phyloP scores from a whole-genome alignment of 306 rosid species.

The Prunus kanzakura region DNA sequence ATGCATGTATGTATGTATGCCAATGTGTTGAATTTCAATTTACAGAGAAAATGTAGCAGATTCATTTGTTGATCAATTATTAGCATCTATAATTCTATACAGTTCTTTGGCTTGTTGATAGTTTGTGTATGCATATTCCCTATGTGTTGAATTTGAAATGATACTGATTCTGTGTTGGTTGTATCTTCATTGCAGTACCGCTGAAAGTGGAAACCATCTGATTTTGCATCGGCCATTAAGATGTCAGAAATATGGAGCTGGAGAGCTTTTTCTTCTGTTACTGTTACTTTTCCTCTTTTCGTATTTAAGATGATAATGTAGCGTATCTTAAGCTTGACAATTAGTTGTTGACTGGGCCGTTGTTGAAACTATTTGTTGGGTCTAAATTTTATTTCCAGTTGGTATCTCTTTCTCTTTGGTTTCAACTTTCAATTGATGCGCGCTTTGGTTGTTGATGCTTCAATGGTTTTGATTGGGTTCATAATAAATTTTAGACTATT shows the following conservation, averaged over 20 bases:
- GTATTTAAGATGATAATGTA: background rate
- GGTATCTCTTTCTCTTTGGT: background rate
- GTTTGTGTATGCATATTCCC: background rate
- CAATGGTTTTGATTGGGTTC: background rate
- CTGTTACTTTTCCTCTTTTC: background rate
- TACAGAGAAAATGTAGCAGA: background rate
- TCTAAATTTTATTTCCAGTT: background rate
- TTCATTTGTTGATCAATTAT: background rate
- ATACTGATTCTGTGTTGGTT: background rate
- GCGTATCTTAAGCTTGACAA: background rate
- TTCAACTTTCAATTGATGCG: background rate
- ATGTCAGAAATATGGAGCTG: constrained; percentile 9
- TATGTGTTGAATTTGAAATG: background rate
- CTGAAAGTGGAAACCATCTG: background rate
- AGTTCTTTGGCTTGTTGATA: background rate
- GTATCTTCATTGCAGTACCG: constrained; percentile 28
- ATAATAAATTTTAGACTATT: too few species aligned
- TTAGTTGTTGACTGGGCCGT: background rate
- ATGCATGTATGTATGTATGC: too few species aligned
- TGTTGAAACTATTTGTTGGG: background rate
- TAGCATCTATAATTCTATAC: background rate
- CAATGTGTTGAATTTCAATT: background rate
- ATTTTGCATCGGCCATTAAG: background rate
- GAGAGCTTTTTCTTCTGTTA: constrained; percentile 2
- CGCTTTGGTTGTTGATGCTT: too few species aligned